Conservation (phyloP, 2,329 filamentous ascomycete genomes). For the Verticillium klebahnii region DNA sequence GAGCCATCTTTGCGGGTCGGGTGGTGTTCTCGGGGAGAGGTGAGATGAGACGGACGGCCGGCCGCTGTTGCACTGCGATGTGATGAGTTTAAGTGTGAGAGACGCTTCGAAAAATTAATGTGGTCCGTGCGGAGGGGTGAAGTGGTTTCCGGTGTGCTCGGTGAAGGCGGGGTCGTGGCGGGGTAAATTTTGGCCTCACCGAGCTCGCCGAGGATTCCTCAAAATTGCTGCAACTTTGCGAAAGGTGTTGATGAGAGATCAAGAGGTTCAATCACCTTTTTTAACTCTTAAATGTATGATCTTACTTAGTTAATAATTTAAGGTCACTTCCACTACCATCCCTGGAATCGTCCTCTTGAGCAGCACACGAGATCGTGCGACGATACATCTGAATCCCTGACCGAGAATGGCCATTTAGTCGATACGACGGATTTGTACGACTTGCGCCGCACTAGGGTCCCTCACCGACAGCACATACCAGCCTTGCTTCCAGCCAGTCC, state of each 20-base stretch:
- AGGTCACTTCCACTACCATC: background rate
- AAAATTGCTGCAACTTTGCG: background rate
- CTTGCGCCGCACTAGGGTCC: background rate
- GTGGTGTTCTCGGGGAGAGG: background rate
- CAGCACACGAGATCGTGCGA: too few species aligned
- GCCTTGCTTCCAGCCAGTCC: conserved; percentile 42
- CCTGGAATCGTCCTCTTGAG: background rate
- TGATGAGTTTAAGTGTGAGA: background rate
- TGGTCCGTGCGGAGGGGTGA: background rate
- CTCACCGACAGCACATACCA: conserved; percentile 17
- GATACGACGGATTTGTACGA: background rate
- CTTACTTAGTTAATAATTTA: too few species aligned
- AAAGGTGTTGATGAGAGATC: too few species aligned
- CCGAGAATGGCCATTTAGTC: background rate
- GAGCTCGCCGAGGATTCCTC: background rate
- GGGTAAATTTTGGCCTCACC: background rate
- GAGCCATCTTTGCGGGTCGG: conserved; percentile 32
- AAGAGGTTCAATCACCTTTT: too few species aligned
- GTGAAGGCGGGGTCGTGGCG: background rate
- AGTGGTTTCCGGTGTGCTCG: background rate
- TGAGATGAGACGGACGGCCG: background rate
- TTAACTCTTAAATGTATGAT: too few species aligned
- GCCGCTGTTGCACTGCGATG: background rate
- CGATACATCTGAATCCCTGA: background rate
- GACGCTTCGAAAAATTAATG: conserved; percentile 9